Evolutionary conservation across 2,329 filamentous ascomycete genomes (phyloP).

Genomic region (Apiospora aurea): DNA sequence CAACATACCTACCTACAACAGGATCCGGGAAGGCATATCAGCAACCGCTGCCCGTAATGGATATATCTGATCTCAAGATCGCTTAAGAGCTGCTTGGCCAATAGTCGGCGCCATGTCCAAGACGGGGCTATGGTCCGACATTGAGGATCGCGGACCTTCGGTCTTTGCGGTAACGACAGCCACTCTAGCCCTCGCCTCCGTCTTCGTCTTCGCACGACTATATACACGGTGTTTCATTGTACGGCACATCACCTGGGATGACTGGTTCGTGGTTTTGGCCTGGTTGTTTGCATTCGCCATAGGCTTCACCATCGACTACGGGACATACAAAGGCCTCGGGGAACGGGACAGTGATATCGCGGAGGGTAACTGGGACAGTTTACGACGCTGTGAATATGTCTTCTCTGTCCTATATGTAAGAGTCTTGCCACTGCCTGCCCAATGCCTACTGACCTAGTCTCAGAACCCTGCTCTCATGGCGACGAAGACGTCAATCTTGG

Average conservation of each 20-base stretch:
- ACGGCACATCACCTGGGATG: slow-evolving; percentile 74
- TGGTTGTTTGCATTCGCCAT: slow-evolving; percentile 77
- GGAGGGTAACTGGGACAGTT: slow-evolving; percentile 51
- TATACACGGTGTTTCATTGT: slow-evolving; percentile 78
- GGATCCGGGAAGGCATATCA: not conserved
- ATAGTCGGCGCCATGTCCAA: slow-evolving; percentile 29
- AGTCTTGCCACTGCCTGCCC: slow-evolving; percentile 33
- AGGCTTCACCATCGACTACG: slow-evolving; percentile 70
- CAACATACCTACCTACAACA: not conserved
- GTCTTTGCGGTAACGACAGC: slow-evolving; percentile 75
- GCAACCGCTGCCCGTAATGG: slow-evolving; percentile 15
- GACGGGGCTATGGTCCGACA: slow-evolving; percentile 28
- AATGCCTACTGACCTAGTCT: slow-evolving; percentile 18
- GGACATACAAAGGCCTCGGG: slow-evolving; percentile 71
- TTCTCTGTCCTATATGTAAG: slow-evolving; percentile 68
- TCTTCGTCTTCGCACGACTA: slow-evolving; percentile 79
- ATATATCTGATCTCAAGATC: slow-evolving; percentile 14
- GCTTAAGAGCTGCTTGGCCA: slow-evolving; percentile 18
- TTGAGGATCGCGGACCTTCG: slow-evolving; percentile 61
- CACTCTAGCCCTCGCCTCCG: slow-evolving; percentile 72
- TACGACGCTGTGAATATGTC: slow-evolving; percentile 68
- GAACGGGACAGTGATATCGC: slow-evolving; percentile 68
- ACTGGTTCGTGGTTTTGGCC: slow-evolving; percentile 80
- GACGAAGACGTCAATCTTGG: slow-evolving; percentile 89
- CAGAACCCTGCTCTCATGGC: slow-evolving; percentile 90